These are phyloP conservation scores for Laburnicola sp. DNA, from an alignment of 2,329 filamentous ascomycete genomes.

Conservation along the genomic window DNA sequence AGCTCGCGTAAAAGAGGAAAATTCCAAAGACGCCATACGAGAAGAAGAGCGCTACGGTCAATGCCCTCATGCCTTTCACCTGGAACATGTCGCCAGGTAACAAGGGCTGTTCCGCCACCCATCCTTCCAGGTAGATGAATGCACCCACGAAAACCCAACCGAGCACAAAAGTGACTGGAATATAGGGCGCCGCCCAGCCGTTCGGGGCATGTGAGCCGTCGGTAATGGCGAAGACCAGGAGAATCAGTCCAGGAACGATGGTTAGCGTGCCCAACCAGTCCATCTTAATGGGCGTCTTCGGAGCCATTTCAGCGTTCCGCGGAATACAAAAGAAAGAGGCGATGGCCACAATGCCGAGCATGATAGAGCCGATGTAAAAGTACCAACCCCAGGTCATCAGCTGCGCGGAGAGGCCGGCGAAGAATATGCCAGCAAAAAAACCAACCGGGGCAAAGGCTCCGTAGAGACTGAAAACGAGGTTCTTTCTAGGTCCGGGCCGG, in stretches of 20 bases:
- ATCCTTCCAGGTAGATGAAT: conserved; percentile 72
- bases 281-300: conserved; percentile 33
- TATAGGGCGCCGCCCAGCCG: conserved; percentile 74
- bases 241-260: conserved; percentile 59
- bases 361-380: conserved; percentile 40
- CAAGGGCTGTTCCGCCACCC: conserved; percentile 68
- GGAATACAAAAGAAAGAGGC: conserved; percentile 38
- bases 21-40: conserved; percentile 45
- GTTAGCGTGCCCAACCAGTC: conserved; percentile 44
- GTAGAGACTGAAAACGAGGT: conserved; percentile 65
- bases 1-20: conserved; percentile 45
- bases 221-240: conserved; percentile 76
- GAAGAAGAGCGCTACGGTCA: conserved; percentile 50
- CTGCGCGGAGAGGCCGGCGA: conserved; percentile 39
- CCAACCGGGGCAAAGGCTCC: conserved; percentile 56
- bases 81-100: conserved; percentile 71
- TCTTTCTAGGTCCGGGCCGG: conserved; percentile 69
- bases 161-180: conserved; percentile 65
- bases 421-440: conserved; percentile 47
- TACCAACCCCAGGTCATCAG: conserved; percentile 39
- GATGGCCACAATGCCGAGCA: conserved; percentile 35
- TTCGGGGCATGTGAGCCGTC: conserved; percentile 69
- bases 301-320: conserved; percentile 16
- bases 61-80: conserved; percentile 64
- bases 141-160: conserved; percentile 63